Percentiles rank a stretch among this genome's conserved stretches.
These are phyloP conservation scores for Jackrogersella multiformis DNA, from an alignment of 495 filamentous ascomycete species.

Conservation along the genomic window DNA sequence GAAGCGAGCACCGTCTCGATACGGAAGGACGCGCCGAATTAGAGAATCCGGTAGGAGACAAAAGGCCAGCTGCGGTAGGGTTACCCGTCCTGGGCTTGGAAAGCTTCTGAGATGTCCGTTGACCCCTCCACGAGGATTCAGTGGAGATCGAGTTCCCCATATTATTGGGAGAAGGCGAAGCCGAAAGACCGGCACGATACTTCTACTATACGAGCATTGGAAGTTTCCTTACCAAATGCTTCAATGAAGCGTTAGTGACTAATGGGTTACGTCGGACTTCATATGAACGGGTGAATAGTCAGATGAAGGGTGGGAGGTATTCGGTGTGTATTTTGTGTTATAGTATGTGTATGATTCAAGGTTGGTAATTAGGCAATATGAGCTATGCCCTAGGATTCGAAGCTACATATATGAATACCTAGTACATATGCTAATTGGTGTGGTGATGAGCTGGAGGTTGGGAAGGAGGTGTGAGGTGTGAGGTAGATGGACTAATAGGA, in stretches of 20 bases:
- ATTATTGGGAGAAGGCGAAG: conserved; percentile 29
- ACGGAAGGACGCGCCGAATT: conserved; percentile 35
- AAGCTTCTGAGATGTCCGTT: conserved; percentile 53
- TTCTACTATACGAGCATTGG: conserved; percentile 53
- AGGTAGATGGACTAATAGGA: conserved; percentile 25
- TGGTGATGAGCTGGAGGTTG: conserved; percentile 30
- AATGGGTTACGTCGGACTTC: conserved; percentile 19
- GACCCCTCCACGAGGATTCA: conserved; percentile 50
- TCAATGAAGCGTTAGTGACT: conserved; percentile 29
- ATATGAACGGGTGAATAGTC: conserved; percentile 4
- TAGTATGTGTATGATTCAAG: conserved; percentile 3
- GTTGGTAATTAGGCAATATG: conserved; percentile 29
- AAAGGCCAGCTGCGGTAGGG: conserved; percentile 57
- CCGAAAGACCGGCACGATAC: conserved; percentile 42
- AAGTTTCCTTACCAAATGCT: conserved; percentile 52
- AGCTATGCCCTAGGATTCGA: conserved; percentile 21
- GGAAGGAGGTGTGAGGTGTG: conserved; percentile 25
- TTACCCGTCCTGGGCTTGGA: conserved; percentile 59
- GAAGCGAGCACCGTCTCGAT: conserved; percentile 47
- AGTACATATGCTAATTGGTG: conserved; percentile 5
- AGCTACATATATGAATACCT: conserved; percentile 27
- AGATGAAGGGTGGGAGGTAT: conserved; percentile 1
- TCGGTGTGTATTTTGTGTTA: conserved; percentile 2
- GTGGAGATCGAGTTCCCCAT: conserved; percentile 61
- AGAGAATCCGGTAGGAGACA: conserved; percentile 49